Base-by-base conservation (phyloP, 2,329 filamentous ascomycete species). In the Penicillium sp. region DNA sequence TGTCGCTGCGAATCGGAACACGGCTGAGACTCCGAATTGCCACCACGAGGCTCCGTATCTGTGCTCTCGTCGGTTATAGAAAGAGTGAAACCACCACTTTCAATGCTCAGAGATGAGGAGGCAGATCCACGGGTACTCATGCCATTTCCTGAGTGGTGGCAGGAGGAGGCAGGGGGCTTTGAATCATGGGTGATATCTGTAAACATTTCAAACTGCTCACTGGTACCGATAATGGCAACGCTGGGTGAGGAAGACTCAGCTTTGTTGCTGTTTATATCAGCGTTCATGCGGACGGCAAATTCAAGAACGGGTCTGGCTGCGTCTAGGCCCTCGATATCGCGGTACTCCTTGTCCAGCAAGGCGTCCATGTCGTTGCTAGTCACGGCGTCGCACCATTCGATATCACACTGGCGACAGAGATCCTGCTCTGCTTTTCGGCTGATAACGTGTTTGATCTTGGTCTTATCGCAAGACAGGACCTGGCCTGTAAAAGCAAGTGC, bases 381-480 rank as follows among this genome's bases (percentile, higher is more conserved):
- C 2, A 53, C 2, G 11, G 30, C 53, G 5, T 18, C 24, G 0
- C 22, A 18, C 50, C 55, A 51, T 16, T 60, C 51, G 0, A 20
- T 13, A 33, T 57, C 53, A 13, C 59, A 63, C 31, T 59, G 49
- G 4, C 44, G 16, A 24, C 60, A 64, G 14, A 30, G 13, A 9
- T 33, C 20, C 10, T 24, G 7, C 10, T 33, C 9, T 14, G 28
- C 5, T 13, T 14, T n/a, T 18, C 5, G 18, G 10, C 56, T 22
- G 2, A 63, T 11, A 18, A 64, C 44, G 28, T 65, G 57, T 18
- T 36, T 45, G 30, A 24, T 16, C 3, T 50, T n/a, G 7, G 51
- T 41, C 4, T 49, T 20, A 3, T 42, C 43, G 22, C 57, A 63
- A 2, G 38, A 16, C 25, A 36, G 16, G 11, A 50, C 10, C 27